A percentile compares a stretch with the other conserved stretches of the same genome.
Conservation (phyloP, 495 filamentous ascomycete genomes). For the Aspergillus bertholletiae region DNA sequence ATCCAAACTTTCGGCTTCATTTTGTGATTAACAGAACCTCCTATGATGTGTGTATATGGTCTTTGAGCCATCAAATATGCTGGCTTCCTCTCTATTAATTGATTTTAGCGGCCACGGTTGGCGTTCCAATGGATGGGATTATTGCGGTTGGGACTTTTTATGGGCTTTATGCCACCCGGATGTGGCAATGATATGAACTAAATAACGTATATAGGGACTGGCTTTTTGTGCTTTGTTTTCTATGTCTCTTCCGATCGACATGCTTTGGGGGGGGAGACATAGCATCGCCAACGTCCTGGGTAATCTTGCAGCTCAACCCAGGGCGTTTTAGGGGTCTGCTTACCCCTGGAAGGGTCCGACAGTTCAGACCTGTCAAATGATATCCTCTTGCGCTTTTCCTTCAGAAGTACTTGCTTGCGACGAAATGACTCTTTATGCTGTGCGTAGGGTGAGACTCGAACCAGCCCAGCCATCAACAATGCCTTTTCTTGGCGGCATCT, state of each 20-base stretch:
- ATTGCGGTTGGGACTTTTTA: conserved; percentile 12
- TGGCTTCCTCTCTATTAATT: conserved; percentile 12
- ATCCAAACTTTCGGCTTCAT: neutral
- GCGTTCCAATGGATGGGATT: conserved; percentile 23
- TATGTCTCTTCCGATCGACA: neutral
- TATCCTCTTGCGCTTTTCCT: neutral
- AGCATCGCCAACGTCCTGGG: neutral
- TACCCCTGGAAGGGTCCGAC: neutral
- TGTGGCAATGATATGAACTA: conserved; percentile 11
- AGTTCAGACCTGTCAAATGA: neutral
- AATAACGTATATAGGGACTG: conserved; percentile 21
- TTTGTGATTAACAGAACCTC: conserved; percentile 1
- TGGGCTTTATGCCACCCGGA: conserved; percentile 10
- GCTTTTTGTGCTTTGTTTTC: conserved; percentile 6
- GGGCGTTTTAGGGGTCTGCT: neutral
- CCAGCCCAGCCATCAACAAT: neutral
- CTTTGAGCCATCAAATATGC: conserved; percentile 7
- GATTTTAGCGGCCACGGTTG: conserved; percentile 30
- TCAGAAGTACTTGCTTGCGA: neutral
- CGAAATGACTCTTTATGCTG: neutral
- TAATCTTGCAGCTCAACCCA: neutral
- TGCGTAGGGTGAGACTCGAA: neutral
- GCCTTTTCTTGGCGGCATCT: neutral
- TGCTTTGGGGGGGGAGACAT: neutral
- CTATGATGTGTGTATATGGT: conserved; percentile 14